phyloP scores from a whole-genome alignment of 441 rosid genomes.

The Iberis amara region DNA sequence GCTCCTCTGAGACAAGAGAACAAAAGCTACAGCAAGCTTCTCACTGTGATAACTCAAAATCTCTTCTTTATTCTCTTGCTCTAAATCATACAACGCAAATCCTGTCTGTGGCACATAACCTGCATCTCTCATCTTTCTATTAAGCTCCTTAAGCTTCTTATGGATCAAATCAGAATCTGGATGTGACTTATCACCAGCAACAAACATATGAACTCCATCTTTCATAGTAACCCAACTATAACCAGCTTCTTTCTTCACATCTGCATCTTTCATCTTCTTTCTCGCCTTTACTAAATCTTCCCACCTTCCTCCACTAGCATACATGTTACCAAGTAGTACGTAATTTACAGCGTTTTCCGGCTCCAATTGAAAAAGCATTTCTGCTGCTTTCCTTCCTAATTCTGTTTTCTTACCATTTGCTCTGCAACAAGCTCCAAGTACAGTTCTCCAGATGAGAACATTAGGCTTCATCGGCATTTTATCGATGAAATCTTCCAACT shows the following conservation, averaged over 20 bases:
- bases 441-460: constrained; percentile 81
- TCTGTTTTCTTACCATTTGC: constrained; percentile 53
- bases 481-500: constrained; percentile 57
- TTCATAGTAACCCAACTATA: constrained; percentile 91
- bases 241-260: constrained; percentile 81
- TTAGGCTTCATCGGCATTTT: constrained; percentile 71
- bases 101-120: constrained; percentile 76
- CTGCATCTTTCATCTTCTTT: constrained; percentile 65
- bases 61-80: constrained; percentile 77
- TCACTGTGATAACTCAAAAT: constrained; percentile 73
- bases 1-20: constrained; percentile 44
- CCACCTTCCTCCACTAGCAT: constrained; percentile 76
- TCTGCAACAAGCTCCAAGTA: constrained; percentile 74
- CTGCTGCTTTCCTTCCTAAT: constrained; percentile 67
- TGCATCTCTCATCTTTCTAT: constrained; percentile 56
- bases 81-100: constrained; percentile 69
- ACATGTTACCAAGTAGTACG: constrained; percentile 85
- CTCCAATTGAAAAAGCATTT: constrained; percentile 64
- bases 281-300: constrained; percentile 64
- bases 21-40: constrained; percentile 76
- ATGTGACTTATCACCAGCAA: constrained; percentile 67
- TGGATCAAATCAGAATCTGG: constrained; percentile 55
- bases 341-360: constrained; percentile 82
- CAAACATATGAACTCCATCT: constrained; percentile 76
- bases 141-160: constrained; percentile 64